Conservation (phyloP, 2,329 filamentous ascomycete genomes). For the Botrytis byssoidea region DNA sequence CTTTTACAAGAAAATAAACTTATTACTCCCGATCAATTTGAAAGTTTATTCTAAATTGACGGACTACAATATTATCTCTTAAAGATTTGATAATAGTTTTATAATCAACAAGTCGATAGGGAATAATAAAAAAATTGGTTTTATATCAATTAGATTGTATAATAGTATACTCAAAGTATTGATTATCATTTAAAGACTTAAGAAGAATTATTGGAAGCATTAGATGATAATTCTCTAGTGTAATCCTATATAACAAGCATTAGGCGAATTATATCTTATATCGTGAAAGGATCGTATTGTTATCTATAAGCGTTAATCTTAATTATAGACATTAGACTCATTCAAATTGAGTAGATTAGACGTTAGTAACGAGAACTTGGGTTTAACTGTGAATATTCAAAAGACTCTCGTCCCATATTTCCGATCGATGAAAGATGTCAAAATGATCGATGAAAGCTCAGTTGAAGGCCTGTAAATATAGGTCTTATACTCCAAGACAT, state of each 20-base stretch:
- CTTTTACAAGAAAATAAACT: background rate
- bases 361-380: fast-evolving
- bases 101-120: fast-evolving
- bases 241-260: fast-evolving
- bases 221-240: fast-evolving
- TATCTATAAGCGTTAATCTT: fast-evolving
- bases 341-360: background rate
- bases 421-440: background rate
- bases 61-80: fast-evolving
- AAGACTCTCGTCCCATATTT: background rate
- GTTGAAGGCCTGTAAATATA: background rate
- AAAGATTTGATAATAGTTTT: background rate
- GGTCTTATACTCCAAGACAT: fast-evolving
- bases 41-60: background rate
- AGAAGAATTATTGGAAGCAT: background rate
- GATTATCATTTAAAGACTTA: fast-evolving
- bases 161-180: background rate
- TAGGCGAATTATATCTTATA: fast-evolving
- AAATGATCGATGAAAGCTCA: background rate
- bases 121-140: fast-evolving
- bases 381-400: fast-evolving
- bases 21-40: no score
- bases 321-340: fast-evolving
- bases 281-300: background rate
- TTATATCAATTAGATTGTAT: fast-evolving